Evolutionary conservation across 2,329 filamentous ascomycete species (phyloP), one percentile per base, ranked within the genome.

Genomic region (Juglanconis juglandina): DNA sequence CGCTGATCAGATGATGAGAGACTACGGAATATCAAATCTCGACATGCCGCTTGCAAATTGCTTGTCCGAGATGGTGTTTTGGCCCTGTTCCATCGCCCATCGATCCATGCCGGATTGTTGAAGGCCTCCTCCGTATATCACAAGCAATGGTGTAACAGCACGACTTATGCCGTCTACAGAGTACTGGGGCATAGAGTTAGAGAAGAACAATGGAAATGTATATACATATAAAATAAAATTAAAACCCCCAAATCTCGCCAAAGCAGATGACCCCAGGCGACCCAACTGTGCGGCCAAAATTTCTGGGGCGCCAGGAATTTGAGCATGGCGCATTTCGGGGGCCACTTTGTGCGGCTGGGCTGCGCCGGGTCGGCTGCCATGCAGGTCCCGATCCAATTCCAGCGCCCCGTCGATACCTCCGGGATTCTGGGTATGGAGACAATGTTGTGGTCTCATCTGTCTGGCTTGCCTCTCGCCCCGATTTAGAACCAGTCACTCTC

Each of bases 1-100:
- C 30, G 61, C 49, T 61, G 58, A 61, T 63, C 61, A 61, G 61
- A 63, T 61, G 61, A 63, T 41, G 46, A 44, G 59, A 56, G 61
- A 54, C 58, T 61, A 24, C 24, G 24, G 24, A 24, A 24, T 24
- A 48, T 58, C 58, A 46, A 58, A 54, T 55, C 53, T 55, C 53
- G 33, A 41, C 47, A 53, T 35, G 61, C 44, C 47, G 54, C 54
- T 56, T 24, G 46, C 53, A 63, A 33, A 55, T 61, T 61, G 50
- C 58, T 41, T 58, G 59, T 56, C 55, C 54, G 53, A 63, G 42
- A 54, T 42, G 35, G 46, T 56, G 61, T 60, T 60, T 60, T 53
- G 61, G 52, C 61, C 61, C 55, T 61, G 58, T 63, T 53, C 55
- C 61, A 63, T 56, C 58, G 49, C 52, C 56, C 58, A 49, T 48